A percentile compares a stretch with the other conserved stretches of the same genome.
These are phyloP conservation scores for Xylariales sp. DNA, from an alignment of 2,329 filamentous ascomycete genomes.

Conservation along the genomic window DNA sequence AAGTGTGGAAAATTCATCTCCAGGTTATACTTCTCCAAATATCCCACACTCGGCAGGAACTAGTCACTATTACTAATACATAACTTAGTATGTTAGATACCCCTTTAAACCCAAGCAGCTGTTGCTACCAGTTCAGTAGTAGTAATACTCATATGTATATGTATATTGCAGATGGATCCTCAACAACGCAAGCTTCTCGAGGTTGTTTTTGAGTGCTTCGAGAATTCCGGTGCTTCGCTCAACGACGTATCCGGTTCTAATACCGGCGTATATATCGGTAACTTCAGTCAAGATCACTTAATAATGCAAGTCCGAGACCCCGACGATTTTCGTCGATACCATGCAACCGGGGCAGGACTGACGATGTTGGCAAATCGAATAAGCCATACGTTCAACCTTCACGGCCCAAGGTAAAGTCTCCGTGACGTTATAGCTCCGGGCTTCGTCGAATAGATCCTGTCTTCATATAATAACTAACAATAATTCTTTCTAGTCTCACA, in stretches of 20 bases:
- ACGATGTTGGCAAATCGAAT: slow-evolving; percentile 41
- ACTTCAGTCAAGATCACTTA: not conserved
- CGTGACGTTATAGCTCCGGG: slow-evolving; percentile 26
- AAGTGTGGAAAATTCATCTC: not conserved
- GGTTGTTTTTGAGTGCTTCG: slow-evolving; percentile 50
- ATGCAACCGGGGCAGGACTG: not conserved
- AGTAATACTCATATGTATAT: no score
- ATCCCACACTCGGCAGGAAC: no score
- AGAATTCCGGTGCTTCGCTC: slow-evolving; percentile 28
- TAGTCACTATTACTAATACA: not conserved
- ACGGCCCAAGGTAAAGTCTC: slow-evolving; percentile 49
- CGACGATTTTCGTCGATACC: slow-evolving; percentile 16
- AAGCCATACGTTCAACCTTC: slow-evolving; percentile 47
- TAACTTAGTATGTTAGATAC: not conserved
- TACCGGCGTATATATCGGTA: slow-evolving; percentile 38
- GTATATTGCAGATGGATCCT: slow-evolving; percentile 44
- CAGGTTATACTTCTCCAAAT: no score
- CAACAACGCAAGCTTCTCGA: slow-evolving; percentile 52
- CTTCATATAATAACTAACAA: not conserved
- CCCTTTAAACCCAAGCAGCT: no score
- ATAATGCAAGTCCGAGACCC: not conserved
- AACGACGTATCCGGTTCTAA: slow-evolving; percentile 17
- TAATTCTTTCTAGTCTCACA: not conserved
- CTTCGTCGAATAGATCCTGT: slow-evolving; percentile 35
- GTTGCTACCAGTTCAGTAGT: no score